A percentile compares a stretch with the other conserved stretches of the same genome.
Evolutionary conservation across 352 stramenopile species (phyloP).

Genomic region (Thraustochytrium sp.): DNA sequence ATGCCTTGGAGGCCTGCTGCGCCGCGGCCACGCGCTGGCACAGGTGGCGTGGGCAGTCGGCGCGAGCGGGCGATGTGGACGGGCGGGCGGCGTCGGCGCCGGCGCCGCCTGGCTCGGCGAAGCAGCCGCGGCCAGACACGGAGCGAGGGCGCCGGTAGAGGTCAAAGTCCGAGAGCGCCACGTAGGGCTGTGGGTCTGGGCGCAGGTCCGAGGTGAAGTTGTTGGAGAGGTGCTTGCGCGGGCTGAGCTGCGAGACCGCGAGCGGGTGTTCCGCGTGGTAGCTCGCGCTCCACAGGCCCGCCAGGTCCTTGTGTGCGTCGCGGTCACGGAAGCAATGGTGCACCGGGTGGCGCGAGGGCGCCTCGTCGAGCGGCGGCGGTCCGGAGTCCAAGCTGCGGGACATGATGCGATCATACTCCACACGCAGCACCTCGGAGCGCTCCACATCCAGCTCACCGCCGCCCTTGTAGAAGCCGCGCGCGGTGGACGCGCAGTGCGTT

Average conservation of each 20-base stretch:
- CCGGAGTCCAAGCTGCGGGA: not conserved
- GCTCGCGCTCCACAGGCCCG: not conserved
- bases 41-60: not conserved
- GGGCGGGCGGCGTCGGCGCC: not conserved
- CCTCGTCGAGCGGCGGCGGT: not conserved
- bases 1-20: not conserved
- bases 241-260: not conserved
- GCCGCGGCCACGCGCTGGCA: not conserved
- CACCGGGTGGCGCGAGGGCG: not conserved
- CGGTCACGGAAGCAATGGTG: conserved; percentile 14
- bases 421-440: not conserved
- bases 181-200: not conserved
- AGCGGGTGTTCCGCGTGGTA: no score
- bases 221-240: not conserved
- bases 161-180: not conserved
- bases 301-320: not conserved
- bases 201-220: not conserved
- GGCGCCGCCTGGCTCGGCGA: not conserved
- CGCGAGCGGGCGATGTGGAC: not conserved
- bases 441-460: not conserved
- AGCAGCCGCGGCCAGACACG: not conserved
- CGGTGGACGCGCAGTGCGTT: not conserved
- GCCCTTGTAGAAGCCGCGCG: not conserved
- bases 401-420: not conserved
- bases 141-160: not conserved